phyloP scores from a whole-genome alignment of 1,284 basidiomycete genomes.

The Austroboletus novae-zelandiae region DNA sequence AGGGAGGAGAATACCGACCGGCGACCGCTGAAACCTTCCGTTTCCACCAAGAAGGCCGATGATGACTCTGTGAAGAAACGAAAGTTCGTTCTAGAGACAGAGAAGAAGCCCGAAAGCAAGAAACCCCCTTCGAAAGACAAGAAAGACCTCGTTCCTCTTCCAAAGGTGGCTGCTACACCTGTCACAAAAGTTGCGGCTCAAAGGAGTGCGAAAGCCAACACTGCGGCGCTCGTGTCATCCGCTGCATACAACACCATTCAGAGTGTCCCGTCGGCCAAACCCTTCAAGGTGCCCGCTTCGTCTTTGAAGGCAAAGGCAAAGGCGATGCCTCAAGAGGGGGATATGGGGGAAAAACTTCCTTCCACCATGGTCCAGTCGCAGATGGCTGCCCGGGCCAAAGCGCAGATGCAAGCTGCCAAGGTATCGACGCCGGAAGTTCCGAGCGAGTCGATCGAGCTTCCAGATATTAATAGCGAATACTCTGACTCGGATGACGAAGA shows the following conservation, averaged over 20 bases:
- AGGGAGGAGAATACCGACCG: slow-evolving; percentile 73
- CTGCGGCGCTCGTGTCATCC: slow-evolving; percentile 32
- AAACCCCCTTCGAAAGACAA: slow-evolving; percentile 51
- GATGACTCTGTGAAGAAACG: slow-evolving; percentile 73
- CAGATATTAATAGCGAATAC: slow-evolving; percentile 93
- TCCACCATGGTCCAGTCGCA: slow-evolving; percentile 62
- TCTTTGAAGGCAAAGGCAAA: slow-evolving; percentile 51
- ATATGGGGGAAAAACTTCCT: slow-evolving; percentile 48
- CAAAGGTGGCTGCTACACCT: slow-evolving; percentile 39
- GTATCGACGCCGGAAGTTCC: slow-evolving; percentile 47
- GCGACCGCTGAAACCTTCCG: slow-evolving; percentile 42
- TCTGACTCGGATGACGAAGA: slow-evolving; percentile 92
- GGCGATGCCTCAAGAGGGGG: slow-evolving; percentile 43
- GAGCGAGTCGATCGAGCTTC: slow-evolving; percentile 85
- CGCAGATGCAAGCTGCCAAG: slow-evolving; percentile 62
- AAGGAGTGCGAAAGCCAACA: slow-evolving; percentile 19
- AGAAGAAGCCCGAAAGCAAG: slow-evolving; percentile 58
- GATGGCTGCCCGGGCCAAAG: slow-evolving; percentile 66
- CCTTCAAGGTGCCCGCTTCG: slow-evolving; percentile 32
- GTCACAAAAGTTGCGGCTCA: slow-evolving; percentile 29
- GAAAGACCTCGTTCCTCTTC: slow-evolving; percentile 31
- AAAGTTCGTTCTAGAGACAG: slow-evolving; percentile 50
- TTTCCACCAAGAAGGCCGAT: slow-evolving; percentile 57
- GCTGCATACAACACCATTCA: slow-evolving; percentile 34
- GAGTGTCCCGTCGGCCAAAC: slow-evolving; percentile 28